These are phyloP conservation scores for Aspergillus piperis DNA, from an alignment of 2,329 filamentous ascomycete species.

Conservation along the genomic window DNA sequence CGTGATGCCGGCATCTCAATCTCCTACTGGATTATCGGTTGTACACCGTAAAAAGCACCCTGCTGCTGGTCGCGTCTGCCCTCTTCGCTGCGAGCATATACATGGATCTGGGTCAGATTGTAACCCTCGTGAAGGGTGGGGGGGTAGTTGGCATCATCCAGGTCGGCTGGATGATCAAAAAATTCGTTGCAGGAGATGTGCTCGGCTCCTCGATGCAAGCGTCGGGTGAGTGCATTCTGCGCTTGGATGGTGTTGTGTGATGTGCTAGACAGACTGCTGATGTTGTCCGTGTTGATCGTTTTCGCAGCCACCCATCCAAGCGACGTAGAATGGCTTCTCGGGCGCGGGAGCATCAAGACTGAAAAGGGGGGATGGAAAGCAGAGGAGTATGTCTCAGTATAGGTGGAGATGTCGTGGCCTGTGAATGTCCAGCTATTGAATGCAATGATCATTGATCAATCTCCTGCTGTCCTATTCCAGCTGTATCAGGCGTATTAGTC, in stretches of 20 bases:
- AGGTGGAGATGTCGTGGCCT: not conserved
- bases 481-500: not conserved
- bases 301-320: slow-evolving; percentile 29
- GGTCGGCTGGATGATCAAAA: slow-evolving; percentile 30
- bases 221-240: slow-evolving; percentile 20
- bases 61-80: slow-evolving; percentile 28
- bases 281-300: slow-evolving; percentile 28
- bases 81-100: slow-evolving; percentile 33
- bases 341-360: slow-evolving; percentile 19
- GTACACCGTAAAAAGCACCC: slow-evolving; percentile 29
- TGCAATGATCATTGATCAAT: not conserved
- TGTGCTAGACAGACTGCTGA: slow-evolving; percentile 27
- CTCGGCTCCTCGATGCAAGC: slow-evolving; percentile 35
- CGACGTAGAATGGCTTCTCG: slow-evolving; percentile 26
- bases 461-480: not conserved
- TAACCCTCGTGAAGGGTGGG: slow-evolving; percentile 23
- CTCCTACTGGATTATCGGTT: slow-evolving; percentile 26
- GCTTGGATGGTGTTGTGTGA: not conserved
- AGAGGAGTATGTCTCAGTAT: slow-evolving; percentile 12
- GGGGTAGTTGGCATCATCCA: slow-evolving; percentile 24
- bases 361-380: slow-evolving; percentile 19
- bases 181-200: slow-evolving; percentile 32
- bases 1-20: slow-evolving; percentile 43
- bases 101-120: slow-evolving; percentile 29
- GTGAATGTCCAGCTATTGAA: not conserved